Percentiles rank a stretch among this genome's conserved stretches.
These are phyloP conservation scores for Corylus heterophylla DNA, from an alignment of 306 rosid genomes.

Conservation along the genomic window DNA sequence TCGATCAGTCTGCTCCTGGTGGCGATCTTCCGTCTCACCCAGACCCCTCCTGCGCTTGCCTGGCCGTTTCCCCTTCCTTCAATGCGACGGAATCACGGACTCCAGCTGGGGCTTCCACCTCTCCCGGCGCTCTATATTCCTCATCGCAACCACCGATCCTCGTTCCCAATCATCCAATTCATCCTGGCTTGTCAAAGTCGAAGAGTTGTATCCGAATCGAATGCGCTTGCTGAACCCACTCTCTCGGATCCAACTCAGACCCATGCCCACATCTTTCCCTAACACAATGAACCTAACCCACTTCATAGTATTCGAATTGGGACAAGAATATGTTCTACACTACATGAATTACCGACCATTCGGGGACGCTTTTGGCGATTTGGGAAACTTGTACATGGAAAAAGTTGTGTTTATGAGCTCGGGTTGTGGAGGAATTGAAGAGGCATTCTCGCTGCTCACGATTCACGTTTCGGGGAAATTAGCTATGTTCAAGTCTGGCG, in stretches of 20 bases:
- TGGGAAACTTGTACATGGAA: conserved; percentile 55
- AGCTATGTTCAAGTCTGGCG: conserved; percentile 54
- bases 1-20: conserved; percentile 66
- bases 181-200: conserved; percentile 52
- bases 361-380: conserved; percentile 29
- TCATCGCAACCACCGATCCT: conserved; percentile 17
- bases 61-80: conserved; percentile 47
- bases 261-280: conserved; percentile 35
- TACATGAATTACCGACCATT: conserved; percentile 28
- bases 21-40: conserved; percentile 50
- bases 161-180: neutral
- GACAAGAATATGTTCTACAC: conserved; percentile 51
- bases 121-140: conserved; percentile 47
- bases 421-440: conserved; percentile 14
- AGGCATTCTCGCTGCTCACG: conserved; percentile 51
- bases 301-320: conserved; percentile 43
- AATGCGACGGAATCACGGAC: conserved; percentile 39
- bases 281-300: conserved; percentile 33
- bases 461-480: conserved; percentile 81
- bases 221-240: conserved; percentile 43
- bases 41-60: conserved; percentile 32
- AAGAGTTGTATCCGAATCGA: conserved; percentile 27
- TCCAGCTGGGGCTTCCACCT: conserved; percentile 49
- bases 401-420: conserved; percentile 55
- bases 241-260: conserved; percentile 33